Evolutionary conservation across 2,329 filamentous ascomycete genomes (phyloP).

Genomic region (Berkeleyomyces rouxiae): DNA sequence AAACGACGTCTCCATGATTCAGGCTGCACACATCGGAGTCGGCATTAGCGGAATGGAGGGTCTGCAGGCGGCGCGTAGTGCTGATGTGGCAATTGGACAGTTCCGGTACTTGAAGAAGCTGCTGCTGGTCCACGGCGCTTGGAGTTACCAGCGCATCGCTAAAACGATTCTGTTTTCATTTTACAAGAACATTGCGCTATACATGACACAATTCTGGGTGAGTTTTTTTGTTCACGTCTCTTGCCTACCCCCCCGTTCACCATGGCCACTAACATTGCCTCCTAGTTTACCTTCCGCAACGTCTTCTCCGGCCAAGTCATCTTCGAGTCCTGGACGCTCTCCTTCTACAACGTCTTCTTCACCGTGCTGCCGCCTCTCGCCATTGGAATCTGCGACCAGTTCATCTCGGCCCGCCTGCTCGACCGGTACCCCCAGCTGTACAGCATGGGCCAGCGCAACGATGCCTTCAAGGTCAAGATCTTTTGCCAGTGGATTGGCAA

Average conservation of each 20-base stretch:
- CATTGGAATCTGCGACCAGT: slow-evolving; percentile 93
- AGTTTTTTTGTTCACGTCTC: slow-evolving; percentile 21
- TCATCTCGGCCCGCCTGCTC: slow-evolving; percentile 80
- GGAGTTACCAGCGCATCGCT: slow-evolving; percentile 94
- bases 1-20: slow-evolving; percentile 99
- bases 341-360: slow-evolving; percentile 98
- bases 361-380: slow-evolving; percentile 86
- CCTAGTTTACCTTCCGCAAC: slow-evolving; percentile 89
- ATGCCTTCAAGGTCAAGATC: slow-evolving; percentile 84
- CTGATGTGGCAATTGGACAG: slow-evolving; percentile 88
- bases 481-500: slow-evolving; percentile 89
- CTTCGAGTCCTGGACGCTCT: slow-evolving; percentile 98
- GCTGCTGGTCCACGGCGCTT: slow-evolving; percentile 83
- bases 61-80: slow-evolving; percentile 86
- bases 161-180: slow-evolving; percentile 97
- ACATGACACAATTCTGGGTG: slow-evolving; percentile 99
- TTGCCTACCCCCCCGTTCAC: no score
- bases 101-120: slow-evolving; percentile 92
- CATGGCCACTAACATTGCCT: slow-evolving; percentile 15
- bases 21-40: slow-evolving; percentile 92
- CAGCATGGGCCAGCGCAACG: slow-evolving; percentile 76
- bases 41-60: slow-evolving; percentile 96
- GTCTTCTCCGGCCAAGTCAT: slow-evolving; percentile 95
- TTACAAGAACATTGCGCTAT: slow-evolving; percentile 97
- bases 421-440: slow-evolving; percentile 96